These are phyloP conservation scores for Hymenoscyphus scutula DNA, from an alignment of 2,329 filamentous ascomycete species.

Conservation along the genomic window DNA sequence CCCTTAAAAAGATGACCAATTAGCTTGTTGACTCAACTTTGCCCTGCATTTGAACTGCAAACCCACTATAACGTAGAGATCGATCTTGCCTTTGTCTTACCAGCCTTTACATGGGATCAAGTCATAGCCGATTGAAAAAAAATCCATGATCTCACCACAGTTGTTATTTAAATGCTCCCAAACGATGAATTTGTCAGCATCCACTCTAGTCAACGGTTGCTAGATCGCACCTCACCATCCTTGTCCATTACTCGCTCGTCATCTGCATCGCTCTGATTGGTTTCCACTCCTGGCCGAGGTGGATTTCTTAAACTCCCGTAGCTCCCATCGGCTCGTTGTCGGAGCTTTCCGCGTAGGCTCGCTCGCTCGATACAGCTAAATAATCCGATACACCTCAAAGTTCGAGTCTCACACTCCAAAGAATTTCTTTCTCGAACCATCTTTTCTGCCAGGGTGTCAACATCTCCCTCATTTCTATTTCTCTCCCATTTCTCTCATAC, in stretches of 20 bases:
- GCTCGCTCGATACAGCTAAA: neutral
- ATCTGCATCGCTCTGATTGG: too few species aligned
- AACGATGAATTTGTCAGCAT: neutral
- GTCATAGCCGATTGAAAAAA: neutral
- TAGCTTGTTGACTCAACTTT: neutral
- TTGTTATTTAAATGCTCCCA: neutral
- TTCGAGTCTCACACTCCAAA: slow-evolving; percentile 1
- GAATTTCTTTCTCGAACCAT: slow-evolving; percentile 2
- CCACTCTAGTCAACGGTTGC: neutral
- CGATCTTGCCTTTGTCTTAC: neutral
- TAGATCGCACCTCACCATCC: neutral
- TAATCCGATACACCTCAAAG: slow-evolving; percentile 1
- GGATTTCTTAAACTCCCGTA: neutral
- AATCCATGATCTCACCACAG: too few species aligned
- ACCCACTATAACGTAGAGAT: too few species aligned
- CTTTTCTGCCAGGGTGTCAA: slow-evolving; percentile 3
- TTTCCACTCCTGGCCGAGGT: neutral
- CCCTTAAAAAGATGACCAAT: neutral
- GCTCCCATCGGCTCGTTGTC: neutral
- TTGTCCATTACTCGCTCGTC: too few species aligned
- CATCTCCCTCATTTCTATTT: slow-evolving; percentile 4
- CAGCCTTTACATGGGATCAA: neutral
- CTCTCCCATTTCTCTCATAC: neutral
- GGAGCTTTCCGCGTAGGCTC: neutral
- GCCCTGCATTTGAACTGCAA: too few species aligned